Base-by-base conservation (phyloP, 1,139 yeast species). In the Blastobotrys capitulatus region DNA sequence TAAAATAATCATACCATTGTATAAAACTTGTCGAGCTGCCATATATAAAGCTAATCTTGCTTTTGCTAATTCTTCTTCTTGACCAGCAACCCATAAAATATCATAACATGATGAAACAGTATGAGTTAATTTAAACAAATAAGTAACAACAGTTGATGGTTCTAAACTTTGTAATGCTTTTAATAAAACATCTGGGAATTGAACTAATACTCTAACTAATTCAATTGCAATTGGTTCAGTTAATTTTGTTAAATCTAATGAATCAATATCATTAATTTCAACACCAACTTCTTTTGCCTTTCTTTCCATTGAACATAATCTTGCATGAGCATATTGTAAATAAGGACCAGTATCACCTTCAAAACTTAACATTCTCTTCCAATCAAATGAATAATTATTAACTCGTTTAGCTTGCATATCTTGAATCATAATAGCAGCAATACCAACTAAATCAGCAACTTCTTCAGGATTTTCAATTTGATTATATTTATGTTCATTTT, bases 261-360 rank as follows among this genome's bases (percentile, higher is more conserved):
- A 75, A 41, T 67, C 72, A 8, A 67, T 55, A 18, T 69, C 62
- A 27, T 35, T 40, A 27, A 39, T 22, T 15, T 7, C 27, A 44
- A 53, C 50, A 46, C 71, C 69, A 48, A 68, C 71, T 40, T 57
- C 55, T 27, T 59, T 61, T 25, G 95, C 81, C 60, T 87, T 89
- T 75, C 98, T 86, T 72, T 88, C 92, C 63, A 92, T 90, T 2
- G 97, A 90, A 72, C 94, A 81, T 67, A 92, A 81, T 72, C 99
- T 87, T 39, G 98, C 89, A 72, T 92, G 99, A 45, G 99, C 98
- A 66, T 92, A 92, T 73, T 92, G 98, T 69, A 92, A 79, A 74
- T 94, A 92, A 54, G 99, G 98, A 66, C 99, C 99, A 54, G 99
- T 92, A 71, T 92, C 99, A 71, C 99, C 99, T 76, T 92, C 99